Base-by-base conservation (phyloP, 768 basidiomycete genomes). In the Russula brevipes region DNA sequence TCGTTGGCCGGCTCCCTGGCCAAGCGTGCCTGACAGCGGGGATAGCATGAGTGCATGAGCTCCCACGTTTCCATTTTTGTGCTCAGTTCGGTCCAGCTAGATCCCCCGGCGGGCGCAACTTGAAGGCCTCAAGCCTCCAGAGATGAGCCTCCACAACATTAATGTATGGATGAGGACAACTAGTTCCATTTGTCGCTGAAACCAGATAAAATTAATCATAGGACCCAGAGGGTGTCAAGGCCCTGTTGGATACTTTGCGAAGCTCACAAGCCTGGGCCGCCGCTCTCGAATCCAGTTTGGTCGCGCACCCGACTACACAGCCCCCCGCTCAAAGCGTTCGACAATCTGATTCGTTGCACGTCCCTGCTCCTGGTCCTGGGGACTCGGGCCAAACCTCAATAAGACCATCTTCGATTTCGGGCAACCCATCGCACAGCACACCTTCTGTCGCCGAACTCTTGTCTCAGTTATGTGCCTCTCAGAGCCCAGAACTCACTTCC, bases 211-310 rank as follows among this genome's bases (percentile, higher is more conserved):
- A 2, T 30, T 17, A 6, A 39, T 51, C 36, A 31, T 45, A 68
- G 67, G 65, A 68, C n/a, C 67, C 65, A 8, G 57, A 66, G 7
- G 65, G 61, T 2, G n/a, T 94, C 53, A 81, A 83, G 68, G 85
- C 88, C 33, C 79, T 93, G 31, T 80, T 94, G 17, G 87, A 91
- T 57, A 82, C 83, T 65, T 77, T 92, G 12, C 78, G 82, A 55
- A 73, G 79, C 3, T 91, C 90, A 4, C 79, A 83, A 68, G 87
- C 84, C 30, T 91, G 87, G 88, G 81, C 86, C 68, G 78, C 85
- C 54, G 70, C 77, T 1, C 66, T 77, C 16, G 71, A 54, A 54
- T 54, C 70, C 46, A 53, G 36, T 44, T 60, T 44, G 38, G 56
- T 44, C 57, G 44, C 41, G 30, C 45, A 57, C 17, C 31, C 61